Conservation (phyloP, 1,284 basidiomycete species). For the Cutaneotrichosporon cyanovorans region DNA sequence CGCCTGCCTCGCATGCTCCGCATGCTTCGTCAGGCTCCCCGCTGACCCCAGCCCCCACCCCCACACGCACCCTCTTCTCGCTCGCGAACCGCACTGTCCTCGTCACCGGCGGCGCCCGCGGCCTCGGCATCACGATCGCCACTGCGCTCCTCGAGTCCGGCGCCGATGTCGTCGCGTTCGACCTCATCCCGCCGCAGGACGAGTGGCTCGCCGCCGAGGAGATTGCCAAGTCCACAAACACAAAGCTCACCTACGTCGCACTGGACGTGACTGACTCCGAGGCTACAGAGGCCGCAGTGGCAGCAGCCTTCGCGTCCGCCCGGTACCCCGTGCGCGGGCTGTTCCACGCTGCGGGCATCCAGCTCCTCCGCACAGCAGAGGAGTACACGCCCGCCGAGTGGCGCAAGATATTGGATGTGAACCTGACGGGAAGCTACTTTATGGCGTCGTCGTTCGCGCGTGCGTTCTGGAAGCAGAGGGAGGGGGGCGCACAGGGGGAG, state of each 20-base stretch:
- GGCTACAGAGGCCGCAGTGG: slow-evolving; percentile 53
- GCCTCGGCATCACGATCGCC: slow-evolving; percentile 72
- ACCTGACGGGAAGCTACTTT: slow-evolving; percentile 66
- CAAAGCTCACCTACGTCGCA: slow-evolving; percentile 58
- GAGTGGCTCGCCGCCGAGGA: slow-evolving; percentile 56
- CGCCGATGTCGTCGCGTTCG: slow-evolving; percentile 67
- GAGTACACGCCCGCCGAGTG: slow-evolving; percentile 64
- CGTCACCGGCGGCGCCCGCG: slow-evolving; percentile 68
- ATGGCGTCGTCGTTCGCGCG: slow-evolving; percentile 71
- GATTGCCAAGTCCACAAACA: slow-evolving; percentile 48
- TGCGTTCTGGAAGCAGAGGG: slow-evolving; percentile 57
- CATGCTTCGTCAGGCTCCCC: too few species aligned
- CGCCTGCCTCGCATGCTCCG: too few species aligned
- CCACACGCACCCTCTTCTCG: slow-evolving; percentile 49
- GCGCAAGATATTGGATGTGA: slow-evolving; percentile 62
- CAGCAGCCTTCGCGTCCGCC: slow-evolving; percentile 59
- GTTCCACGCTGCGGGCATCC: slow-evolving; percentile 66
- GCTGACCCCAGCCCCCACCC: slow-evolving; percentile 1
- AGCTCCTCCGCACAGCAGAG: slow-evolving; percentile 57
- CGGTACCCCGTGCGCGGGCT: slow-evolving; percentile 47
- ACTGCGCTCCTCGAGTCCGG: slow-evolving; percentile 66
- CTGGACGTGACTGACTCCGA: slow-evolving; percentile 59
- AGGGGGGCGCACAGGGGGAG: slow-evolving; percentile 47
- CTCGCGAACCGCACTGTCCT: slow-evolving; percentile 64
- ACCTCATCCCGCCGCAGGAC: slow-evolving; percentile 54